Evolutionary conservation across 2,329 filamentous ascomycete genomes (phyloP).

Genomic region (Pseudocercospora pini-densiflorae): DNA sequence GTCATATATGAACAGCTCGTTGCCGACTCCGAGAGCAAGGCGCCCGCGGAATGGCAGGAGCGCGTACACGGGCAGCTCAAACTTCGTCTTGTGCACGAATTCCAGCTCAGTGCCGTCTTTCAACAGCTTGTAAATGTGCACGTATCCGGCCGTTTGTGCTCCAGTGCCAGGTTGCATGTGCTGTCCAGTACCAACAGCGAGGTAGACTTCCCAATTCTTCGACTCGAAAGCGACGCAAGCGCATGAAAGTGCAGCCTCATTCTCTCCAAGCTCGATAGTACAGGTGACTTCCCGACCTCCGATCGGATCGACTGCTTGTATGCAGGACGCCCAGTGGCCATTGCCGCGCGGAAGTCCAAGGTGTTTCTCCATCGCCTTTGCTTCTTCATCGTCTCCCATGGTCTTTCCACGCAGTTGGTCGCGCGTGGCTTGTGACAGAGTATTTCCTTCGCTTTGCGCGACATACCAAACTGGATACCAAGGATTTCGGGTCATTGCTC

Average conservation of each 20-base stretch:
- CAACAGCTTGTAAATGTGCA: conserved; percentile 90
- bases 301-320: conserved; percentile 86
- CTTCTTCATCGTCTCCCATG: conserved; percentile 27
- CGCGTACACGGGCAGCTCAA: conserved; percentile 88
- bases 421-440: conserved; percentile 74
- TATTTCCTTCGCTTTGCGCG: conserved; percentile 91
- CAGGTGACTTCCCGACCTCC: conserved; percentile 59
- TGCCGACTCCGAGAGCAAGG: conserved; percentile 82
- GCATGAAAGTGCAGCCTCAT: conserved; percentile 88
- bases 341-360: conserved; percentile 87
- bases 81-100: conserved; percentile 94
- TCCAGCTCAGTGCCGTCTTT: conserved; percentile 87
- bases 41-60: conserved; percentile 91
- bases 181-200: conserved; percentile 94
- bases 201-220: conserved; percentile 84
- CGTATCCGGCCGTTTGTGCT: conserved; percentile 63
- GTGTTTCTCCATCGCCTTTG: conserved; percentile 58
- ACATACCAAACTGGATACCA: conserved; percentile 91
- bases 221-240: conserved; percentile 84
- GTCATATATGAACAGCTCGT: conserved; percentile 84
- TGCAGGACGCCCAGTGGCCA: conserved; percentile 93
- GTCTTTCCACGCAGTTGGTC: conserved; percentile 46
- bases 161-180: conserved; percentile 62
- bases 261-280: conserved; percentile 81
- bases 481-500: conserved; percentile 84